phyloP scores from a whole-genome alignment of 352 stramenopile species.

The Lagenidium sp. region DNA sequence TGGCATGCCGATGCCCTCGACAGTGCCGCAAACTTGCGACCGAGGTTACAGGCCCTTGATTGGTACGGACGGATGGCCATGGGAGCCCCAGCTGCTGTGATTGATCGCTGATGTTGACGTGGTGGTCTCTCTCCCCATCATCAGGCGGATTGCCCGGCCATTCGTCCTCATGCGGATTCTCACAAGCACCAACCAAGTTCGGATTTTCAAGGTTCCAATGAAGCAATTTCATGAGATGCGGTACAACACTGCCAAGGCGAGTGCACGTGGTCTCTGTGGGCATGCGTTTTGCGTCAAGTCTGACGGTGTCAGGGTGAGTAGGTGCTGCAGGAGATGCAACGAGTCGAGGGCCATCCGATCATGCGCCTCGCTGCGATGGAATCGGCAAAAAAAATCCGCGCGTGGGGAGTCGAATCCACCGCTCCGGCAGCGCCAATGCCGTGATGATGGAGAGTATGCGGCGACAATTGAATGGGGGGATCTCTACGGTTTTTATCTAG shows the following conservation, averaged over 20 bases:
- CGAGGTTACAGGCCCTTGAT: background rate
- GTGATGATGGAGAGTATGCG: too few species aligned
- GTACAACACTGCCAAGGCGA: conserved; percentile 53
- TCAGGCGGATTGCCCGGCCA: conserved; percentile 6
- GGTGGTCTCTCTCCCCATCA: background rate
- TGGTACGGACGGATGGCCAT: background rate
- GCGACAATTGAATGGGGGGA: too few species aligned
- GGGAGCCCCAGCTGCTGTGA: too few species aligned
- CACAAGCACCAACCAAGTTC: conserved; percentile 31
- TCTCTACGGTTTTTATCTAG: too few species aligned
- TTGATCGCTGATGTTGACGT: too few species aligned
- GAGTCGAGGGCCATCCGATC: conserved; percentile 65
- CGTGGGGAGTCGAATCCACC: too few species aligned
- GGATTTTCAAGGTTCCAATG: conserved; percentile 36
- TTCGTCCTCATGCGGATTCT: conserved; percentile 40
- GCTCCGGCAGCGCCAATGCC: too few species aligned
- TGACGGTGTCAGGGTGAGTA: conserved; percentile 2
- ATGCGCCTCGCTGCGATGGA: conserved; percentile 56
- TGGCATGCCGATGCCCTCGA: conserved; percentile 1
- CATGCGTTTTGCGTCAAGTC: too few species aligned
- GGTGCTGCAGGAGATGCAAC: conserved; percentile 68
- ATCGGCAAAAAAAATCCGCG: conserved; percentile 1
- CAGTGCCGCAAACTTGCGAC: conserved; percentile 9
- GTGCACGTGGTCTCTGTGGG: background rate
- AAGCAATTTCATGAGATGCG: conserved; percentile 70